phyloP scores from a whole-genome alignment of 192 early-diverging fungal species.

The Coemansia sp. region DNA sequence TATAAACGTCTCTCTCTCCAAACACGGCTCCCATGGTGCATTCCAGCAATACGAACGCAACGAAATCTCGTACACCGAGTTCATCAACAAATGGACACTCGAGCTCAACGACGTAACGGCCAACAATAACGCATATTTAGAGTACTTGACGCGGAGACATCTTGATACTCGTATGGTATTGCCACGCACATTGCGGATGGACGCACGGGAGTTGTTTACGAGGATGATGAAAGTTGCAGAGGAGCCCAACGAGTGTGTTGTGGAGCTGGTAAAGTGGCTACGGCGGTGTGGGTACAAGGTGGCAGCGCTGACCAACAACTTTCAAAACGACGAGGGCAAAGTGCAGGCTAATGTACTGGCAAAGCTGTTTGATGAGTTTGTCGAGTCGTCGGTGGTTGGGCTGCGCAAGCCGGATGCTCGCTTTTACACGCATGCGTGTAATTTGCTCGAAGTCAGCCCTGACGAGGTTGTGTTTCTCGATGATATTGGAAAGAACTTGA shows the following conservation, averaged over 20 bases:
- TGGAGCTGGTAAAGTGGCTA: slow-evolving; percentile 36
- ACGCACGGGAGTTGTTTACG: slow-evolving; percentile 28
- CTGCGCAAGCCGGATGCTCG: slow-evolving; percentile 80
- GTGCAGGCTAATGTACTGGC: neutral
- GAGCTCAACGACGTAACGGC: slow-evolving; percentile 42
- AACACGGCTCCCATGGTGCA: slow-evolving; percentile 49
- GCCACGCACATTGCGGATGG: slow-evolving; percentile 16
- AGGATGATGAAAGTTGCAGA: slow-evolving; percentile 37
- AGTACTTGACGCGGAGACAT: slow-evolving; percentile 27
- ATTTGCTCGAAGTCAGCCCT: slow-evolving; percentile 65
- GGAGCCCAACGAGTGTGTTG: slow-evolving; percentile 19
- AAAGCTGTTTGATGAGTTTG: slow-evolving; percentile 62
- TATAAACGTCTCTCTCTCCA: slow-evolving; percentile 74
- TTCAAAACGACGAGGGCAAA: slow-evolving; percentile 34
- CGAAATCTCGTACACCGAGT: slow-evolving; percentile 30
- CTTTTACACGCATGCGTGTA: slow-evolving; percentile 70
- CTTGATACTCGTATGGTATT: slow-evolving; percentile 34
- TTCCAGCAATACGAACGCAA: slow-evolving; percentile 59
- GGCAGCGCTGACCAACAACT: slow-evolving; percentile 86
- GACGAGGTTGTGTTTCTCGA: slow-evolving; percentile 74
- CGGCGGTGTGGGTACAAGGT: slow-evolving; percentile 59
- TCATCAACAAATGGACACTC: slow-evolving; percentile 27
- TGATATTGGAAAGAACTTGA: slow-evolving; percentile 78
- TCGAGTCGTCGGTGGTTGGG: slow-evolving; percentile 74
- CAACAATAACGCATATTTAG: slow-evolving; percentile 40